Evolutionary conservation across 176 grass and related monocot species (phyloP).

Genomic region (Panicum miliaceum): DNA sequence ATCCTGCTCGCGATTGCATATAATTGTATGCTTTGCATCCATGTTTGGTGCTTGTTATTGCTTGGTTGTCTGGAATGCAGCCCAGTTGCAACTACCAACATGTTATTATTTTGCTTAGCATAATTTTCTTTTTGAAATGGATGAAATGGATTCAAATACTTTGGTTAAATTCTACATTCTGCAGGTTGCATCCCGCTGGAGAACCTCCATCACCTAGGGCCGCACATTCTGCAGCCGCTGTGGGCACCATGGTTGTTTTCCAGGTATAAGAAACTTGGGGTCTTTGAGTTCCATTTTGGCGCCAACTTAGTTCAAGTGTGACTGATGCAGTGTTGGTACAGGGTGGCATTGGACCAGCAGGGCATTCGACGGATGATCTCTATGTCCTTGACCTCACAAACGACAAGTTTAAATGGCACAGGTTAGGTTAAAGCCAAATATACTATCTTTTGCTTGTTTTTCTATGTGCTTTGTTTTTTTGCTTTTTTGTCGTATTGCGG

Average conservation of each 20-base stretch:
- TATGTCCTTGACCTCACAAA: slow-evolving; percentile 98
- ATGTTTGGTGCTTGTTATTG: neutral
- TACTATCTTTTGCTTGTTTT: slow-evolving; percentile 37
- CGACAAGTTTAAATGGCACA: slow-evolving; percentile 99
- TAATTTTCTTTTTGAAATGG: neutral
- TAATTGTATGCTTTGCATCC: slow-evolving; percentile 6
- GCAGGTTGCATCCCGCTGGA: slow-evolving; percentile 74
- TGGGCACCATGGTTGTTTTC: slow-evolving; percentile 97
- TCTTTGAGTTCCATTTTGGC: slow-evolving; percentile 31
- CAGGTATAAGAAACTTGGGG: slow-evolving; percentile 59
- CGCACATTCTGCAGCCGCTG: slow-evolving; percentile 79
- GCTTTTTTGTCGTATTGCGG: slow-evolving; percentile 30
- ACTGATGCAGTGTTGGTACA: slow-evolving; percentile 37
- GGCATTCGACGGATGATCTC: slow-evolving; percentile 96
- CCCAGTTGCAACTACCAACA: neutral
- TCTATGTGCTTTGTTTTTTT: neutral
- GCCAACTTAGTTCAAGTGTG: slow-evolving; percentile 25
- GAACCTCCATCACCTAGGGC: slow-evolving; percentile 89
- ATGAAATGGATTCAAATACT: neutral
- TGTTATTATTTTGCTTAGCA: slow-evolving; percentile 1
- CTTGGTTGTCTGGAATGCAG: neutral
- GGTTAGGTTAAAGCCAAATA: slow-evolving; percentile 62
- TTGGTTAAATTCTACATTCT: slow-evolving; percentile 18
- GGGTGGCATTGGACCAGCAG: slow-evolving; percentile 98
- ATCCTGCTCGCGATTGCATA: neutral